These are phyloP conservation scores for Xylariaceae sp. DNA, from an alignment of 2,329 filamentous ascomycete species.

Conservation along the genomic window DNA sequence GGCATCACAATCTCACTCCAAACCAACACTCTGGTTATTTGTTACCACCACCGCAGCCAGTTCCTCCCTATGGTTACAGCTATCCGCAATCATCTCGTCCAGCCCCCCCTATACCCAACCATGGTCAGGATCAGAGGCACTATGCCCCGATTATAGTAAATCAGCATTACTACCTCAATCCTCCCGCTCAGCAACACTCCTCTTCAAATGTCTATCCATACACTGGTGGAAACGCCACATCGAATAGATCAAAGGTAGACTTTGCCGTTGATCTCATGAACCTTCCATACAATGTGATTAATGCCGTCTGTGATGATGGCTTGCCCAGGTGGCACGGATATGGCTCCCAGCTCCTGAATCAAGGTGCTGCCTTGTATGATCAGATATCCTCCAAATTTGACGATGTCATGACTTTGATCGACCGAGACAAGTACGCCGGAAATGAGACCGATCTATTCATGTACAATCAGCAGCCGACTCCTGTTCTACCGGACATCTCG, in stretches of 20 bases:
- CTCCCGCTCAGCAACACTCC: conserved; percentile 21
- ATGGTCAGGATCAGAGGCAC: conserved; percentile 27
- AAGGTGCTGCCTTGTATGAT: conserved; percentile 52
- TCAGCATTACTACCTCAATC: conserved; percentile 48
- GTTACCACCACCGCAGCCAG: conserved; percentile 11
- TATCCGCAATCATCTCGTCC: conserved; percentile 22
- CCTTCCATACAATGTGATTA: conserved; percentile 36
- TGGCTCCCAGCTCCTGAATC: conserved; percentile 43
- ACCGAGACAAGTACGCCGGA: conserved; percentile 55
- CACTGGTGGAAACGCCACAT: conserved; percentile 19
- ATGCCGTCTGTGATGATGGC: conserved; percentile 42
- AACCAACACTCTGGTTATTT: conserved; percentile 14
- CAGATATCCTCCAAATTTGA: conserved; percentile 63
- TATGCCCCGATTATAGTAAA: conserved; percentile 48
- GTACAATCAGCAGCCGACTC: conserved; percentile 30
- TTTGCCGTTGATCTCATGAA: conserved; percentile 44
- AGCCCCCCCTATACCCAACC: conserved; percentile 16
- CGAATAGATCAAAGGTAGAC: conserved; percentile 37
- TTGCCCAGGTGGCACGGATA: conserved; percentile 42
- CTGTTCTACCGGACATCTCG: conserved; percentile 6
- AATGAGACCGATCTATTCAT: conserved; percentile 54
- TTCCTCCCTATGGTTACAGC: conserved; percentile 15
- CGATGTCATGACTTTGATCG: conserved; percentile 68
- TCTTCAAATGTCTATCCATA: conserved; percentile 16
- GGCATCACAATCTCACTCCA: not conserved